Evolutionary conservation across 2,329 filamentous ascomycete genomes (phyloP), one percentile per base, ranked within the genome.

Genomic region (Colletotrichum camelliae): DNA sequence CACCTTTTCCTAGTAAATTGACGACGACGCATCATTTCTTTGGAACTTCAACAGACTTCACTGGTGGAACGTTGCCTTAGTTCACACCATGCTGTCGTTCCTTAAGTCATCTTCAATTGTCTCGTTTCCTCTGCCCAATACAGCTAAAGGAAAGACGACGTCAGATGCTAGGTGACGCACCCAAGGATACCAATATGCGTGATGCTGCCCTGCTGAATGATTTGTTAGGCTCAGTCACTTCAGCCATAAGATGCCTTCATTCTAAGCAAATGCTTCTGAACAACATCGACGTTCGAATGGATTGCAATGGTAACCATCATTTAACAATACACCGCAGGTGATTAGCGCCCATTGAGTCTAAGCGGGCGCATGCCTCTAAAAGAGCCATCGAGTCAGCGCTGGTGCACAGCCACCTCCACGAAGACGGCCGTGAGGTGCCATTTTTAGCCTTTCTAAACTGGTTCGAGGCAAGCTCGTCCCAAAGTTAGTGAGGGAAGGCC

Each of bases 291-390:
- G 3, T n/a, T 4, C 2, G n/a, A 21, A 1, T 24, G 24, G 24
- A 24, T 2, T 18, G 43, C 43, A 16, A 1, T 21, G 1, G 43
- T 7, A 21, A n/a, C 43, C 1, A 21, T 48, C 43, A 21, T 31
- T 7, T 12, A 0, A n/a, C 10, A 4, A 43, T 43, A 5, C 7
- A 9, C 16, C 10, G 43, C 7, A 8, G 43, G n/a, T 4, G 1
- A 1, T 52, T 52, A 52, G 43, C 43, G 43, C 43, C 21, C 13
- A 52, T 52, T 52, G 43, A 52, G 5, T 13, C 10, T 52, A 52
- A 52, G 0, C 10, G n/a, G 43, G 43, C n/a, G n/a, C 43, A 52
- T 52, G 43, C 43, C 0, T 60, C 57, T 60, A 60, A 21, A 21
- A 33, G 27, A 52, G 43, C n/a, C 43, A 58, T 18, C 55, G 27